phyloP scores from a whole-genome alignment of 768 basidiomycete species.

The Leccinellum luteum region DNA sequence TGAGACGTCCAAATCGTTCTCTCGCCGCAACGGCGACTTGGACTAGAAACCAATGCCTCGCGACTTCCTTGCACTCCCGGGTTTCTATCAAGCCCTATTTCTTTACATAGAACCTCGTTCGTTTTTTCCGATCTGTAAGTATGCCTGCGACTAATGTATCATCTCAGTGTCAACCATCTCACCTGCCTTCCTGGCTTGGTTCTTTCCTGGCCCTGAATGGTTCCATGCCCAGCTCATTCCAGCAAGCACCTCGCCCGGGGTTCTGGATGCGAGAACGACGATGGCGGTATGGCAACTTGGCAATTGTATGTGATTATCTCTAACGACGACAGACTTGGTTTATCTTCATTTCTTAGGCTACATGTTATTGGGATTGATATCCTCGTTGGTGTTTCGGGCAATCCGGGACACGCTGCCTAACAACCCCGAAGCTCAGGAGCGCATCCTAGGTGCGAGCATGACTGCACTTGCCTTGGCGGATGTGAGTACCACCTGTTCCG shows the following conservation, averaged over 20 bases:
- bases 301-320: slow-evolving; percentile 47
- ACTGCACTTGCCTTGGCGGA: slow-evolving; percentile 67
- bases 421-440: slow-evolving; percentile 63
- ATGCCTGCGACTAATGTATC: slow-evolving; percentile 15
- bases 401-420: slow-evolving; percentile 56
- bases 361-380: slow-evolving; percentile 59
- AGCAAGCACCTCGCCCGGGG: slow-evolving; percentile 19
- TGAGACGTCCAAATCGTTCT: background rate
- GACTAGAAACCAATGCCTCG: slow-evolving; percentile 13
- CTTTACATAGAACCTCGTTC: slow-evolving; percentile 64
- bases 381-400: slow-evolving; percentile 65
- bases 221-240: slow-evolving; percentile 68
- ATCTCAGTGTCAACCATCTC: slow-evolving; percentile 47
- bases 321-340: background rate
- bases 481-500: slow-evolving; percentile 40
- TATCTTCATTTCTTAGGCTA: slow-evolving; percentile 44
- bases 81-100: slow-evolving; percentile 61
- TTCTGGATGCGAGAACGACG: slow-evolving; percentile 47
- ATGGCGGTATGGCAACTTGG: slow-evolving; percentile 70
- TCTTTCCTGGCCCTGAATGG: slow-evolving; percentile 61
- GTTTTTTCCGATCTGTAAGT: slow-evolving; percentile 8
- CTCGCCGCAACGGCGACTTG: background rate
- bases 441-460: slow-evolving; percentile 61
- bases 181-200: slow-evolving; percentile 51
- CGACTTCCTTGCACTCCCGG: slow-evolving; percentile 56